phyloP scores from a whole-genome alignment of 1,139 yeast species.

The Saccharomyces pastorianus region DNA sequence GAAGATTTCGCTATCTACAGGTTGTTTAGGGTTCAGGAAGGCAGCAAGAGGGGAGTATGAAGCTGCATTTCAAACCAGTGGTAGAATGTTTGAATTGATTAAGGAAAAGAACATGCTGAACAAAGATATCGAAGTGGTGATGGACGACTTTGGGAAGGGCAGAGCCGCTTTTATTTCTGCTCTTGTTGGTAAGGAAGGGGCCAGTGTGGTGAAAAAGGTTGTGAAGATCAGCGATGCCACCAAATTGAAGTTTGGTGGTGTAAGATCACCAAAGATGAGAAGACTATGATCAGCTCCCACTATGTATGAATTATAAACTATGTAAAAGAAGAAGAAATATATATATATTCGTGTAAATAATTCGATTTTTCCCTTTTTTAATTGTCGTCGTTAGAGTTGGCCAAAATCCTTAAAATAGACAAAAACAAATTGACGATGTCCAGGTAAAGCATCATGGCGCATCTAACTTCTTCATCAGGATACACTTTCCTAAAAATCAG shows the following conservation, averaged over 20 bases:
- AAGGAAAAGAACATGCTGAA: constrained; percentile 49
- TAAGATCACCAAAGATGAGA: constrained; percentile 73
- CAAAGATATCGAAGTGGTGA: constrained; percentile 60
- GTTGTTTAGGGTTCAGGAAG: constrained; percentile 67
- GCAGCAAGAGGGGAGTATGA: constrained; percentile 86
- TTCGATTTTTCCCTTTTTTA: neutral
- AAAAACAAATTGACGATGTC: constrained; percentile 77
- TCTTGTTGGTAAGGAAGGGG: constrained; percentile 84
- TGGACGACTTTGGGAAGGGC: constrained; percentile 82
- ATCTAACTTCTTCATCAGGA: constrained; percentile 79
- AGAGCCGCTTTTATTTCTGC: constrained; percentile 82
- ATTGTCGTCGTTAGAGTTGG: constrained; percentile 40
- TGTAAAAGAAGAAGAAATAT: neutral
- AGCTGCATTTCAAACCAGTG: constrained; percentile 83
- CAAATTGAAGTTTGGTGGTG: constrained; percentile 85
- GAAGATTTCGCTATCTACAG: constrained; percentile 58
- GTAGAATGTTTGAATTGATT: constrained; percentile 64
- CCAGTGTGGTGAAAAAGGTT: constrained; percentile 52
- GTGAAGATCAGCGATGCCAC: constrained; percentile 71
- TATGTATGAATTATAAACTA: neutral
- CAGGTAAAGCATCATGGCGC: constrained; percentile 68
- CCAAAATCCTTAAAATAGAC: constrained; percentile 62
- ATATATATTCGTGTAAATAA: constrained; percentile 1
- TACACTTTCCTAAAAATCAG: constrained; percentile 68
- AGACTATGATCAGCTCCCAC: constrained; percentile 44